Evolutionary conservation across 202 grass and related monocot genomes (phyloP).

Genomic region (Zoysia matrella): DNA sequence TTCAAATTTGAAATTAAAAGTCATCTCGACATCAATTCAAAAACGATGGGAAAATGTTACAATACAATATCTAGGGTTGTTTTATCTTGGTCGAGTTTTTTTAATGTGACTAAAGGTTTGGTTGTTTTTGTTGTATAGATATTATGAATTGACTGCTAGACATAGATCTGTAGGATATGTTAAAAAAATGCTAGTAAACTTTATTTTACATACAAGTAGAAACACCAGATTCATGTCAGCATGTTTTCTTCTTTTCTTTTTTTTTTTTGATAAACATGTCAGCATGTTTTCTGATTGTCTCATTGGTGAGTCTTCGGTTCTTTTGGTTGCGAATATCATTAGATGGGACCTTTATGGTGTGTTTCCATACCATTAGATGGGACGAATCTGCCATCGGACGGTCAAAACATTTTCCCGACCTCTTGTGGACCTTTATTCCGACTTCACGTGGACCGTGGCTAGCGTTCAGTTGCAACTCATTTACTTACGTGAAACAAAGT

Average conservation of each 20-base stretch:
- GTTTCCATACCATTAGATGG: neutral
- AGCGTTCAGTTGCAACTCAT: neutral
- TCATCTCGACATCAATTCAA: too few species aligned
- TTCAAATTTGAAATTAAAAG: too few species aligned
- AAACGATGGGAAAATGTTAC: too few species aligned
- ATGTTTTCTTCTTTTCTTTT: too few species aligned
- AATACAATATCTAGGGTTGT: too few species aligned
- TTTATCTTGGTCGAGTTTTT: too few species aligned
- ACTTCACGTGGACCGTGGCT: neutral
- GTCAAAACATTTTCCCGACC: neutral
- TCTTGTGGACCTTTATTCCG: neutral
- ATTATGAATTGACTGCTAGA: neutral
- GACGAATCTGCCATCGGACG: neutral
- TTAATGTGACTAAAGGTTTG: too few species aligned
- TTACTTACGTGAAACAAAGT: slow-evolving; percentile 13
- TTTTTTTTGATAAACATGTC: too few species aligned
- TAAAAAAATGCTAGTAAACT: neutral
- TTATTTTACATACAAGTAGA: neutral
- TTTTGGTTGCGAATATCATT: too few species aligned
- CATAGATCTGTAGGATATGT: neutral
- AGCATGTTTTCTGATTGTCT: neutral
- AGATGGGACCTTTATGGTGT: too few species aligned
- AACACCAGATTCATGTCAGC: too few species aligned
- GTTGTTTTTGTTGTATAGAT: neutral
- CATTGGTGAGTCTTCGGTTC: neutral